phyloP scores from a whole-genome alignment of 202 grass and related monocot species.

The Eragrostis tef region DNA sequence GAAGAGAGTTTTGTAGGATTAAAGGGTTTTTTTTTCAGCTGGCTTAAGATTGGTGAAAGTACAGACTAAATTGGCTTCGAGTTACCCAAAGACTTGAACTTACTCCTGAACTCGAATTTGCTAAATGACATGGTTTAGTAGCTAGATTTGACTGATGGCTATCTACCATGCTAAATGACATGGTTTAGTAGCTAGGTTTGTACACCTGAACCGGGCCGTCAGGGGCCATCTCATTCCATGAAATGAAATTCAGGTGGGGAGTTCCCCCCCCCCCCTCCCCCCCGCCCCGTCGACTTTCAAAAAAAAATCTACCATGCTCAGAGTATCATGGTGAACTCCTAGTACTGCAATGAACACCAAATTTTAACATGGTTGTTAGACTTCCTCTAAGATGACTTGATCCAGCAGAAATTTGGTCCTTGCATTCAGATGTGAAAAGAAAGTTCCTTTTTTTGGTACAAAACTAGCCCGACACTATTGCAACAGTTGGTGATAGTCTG shows the following conservation, averaged over 20 bases:
- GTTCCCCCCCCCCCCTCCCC: too few relatives aligned
- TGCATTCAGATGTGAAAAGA: neutral
- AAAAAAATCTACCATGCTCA: too few relatives aligned
- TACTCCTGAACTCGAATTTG: neutral
- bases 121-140: constrained; percentile 23
- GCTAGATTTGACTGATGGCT: neutral
- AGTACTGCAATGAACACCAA: neutral
- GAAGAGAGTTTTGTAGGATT: constrained; percentile 24
- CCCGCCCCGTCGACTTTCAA: too few relatives aligned
- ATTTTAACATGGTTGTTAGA: neutral
- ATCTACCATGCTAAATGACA: too few relatives aligned
- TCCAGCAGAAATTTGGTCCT: neutral
- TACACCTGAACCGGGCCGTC: too few relatives aligned
- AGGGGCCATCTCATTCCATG: too few relatives aligned
- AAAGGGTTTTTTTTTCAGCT: constrained; percentile 26
- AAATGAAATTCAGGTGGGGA: too few relatives aligned
- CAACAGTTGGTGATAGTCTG: too few relatives aligned
- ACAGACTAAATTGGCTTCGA: constrained; percentile 33
- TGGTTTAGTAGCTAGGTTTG: too few relatives aligned
- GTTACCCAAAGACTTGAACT: constrained; percentile 10
- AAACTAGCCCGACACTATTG: too few relatives aligned
- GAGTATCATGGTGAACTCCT: neutral
- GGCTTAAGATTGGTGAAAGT: neutral
- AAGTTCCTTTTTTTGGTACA: neutral
- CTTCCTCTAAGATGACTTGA: neutral